Conservation (phyloP, 2,329 filamentous ascomycete genomes). For the Colletotrichum sp. region DNA sequence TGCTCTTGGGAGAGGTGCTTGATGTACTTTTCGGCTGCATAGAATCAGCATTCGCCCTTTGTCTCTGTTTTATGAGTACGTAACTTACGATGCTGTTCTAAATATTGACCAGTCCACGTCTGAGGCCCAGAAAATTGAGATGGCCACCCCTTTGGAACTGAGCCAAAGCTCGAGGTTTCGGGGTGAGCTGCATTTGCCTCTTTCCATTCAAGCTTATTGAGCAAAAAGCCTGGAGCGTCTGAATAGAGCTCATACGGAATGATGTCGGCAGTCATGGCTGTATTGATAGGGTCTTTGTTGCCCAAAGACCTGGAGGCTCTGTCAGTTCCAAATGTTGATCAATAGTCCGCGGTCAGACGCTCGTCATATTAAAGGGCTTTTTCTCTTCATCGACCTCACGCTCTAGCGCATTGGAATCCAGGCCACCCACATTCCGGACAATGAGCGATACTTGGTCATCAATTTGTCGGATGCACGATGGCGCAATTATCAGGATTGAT, state of each 20-base stretch:
- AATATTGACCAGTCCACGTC: not conserved
- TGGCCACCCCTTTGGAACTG: not conserved
- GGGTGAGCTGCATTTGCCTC: not conserved
- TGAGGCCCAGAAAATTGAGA: not conserved
- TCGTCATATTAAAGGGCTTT: not conserved
- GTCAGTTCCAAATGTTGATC: not conserved
- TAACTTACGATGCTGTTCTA: not conserved
- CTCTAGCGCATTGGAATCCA: not conserved
- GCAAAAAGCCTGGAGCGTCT: not conserved
- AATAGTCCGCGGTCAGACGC: not conserved
- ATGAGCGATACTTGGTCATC: not conserved
- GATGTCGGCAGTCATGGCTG: not conserved
- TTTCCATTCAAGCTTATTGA: not conserved
- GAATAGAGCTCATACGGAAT: not conserved
- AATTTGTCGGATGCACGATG: not conserved
- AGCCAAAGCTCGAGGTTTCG: not conserved
- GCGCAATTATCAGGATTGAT: not conserved
- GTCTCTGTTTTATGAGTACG: fast-evolving
- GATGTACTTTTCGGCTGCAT: not conserved
- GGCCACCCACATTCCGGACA: not conserved
- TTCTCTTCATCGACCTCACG: not conserved
- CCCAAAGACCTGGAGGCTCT: not conserved
- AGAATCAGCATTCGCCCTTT: not conserved
- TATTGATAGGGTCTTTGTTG: not conserved
- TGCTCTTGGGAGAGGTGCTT: not conserved